Evolutionary conservation across 176 grass and related monocot genomes (phyloP), one percentile per base, ranked within the genome.

Genomic region (Bothriochloa decipiens): DNA sequence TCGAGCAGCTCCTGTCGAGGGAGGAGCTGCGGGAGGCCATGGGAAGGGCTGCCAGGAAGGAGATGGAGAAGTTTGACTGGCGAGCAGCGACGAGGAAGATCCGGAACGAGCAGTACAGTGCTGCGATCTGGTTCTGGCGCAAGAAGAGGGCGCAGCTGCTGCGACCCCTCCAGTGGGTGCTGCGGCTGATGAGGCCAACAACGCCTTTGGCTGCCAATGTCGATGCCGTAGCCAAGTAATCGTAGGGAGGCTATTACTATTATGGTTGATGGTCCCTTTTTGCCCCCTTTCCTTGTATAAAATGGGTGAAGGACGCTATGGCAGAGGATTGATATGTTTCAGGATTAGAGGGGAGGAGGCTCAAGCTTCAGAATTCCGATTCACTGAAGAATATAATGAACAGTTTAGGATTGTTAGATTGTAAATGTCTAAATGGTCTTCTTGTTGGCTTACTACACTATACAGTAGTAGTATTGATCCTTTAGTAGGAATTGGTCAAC

Each of bases 61-160:
- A 94, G 82, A 94, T 88, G 92, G 89, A 94, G 75, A 94, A 94
- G 75, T 86, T 88, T 0, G 87, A 87, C 22, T 94, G 92, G 92
- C 79, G 80, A 78, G 90, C 74, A 0, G 89, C 92, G 0, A 89
- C 92, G 0, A 82, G 75, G 57, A 87, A 89, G n/a, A 92, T 94
- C 37, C 89, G 89, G 67, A 88, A 92, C 7, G 85, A 92, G 68
- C 88, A 92, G 77, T 92, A 92, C 91, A 92, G 67, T 8, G 87
- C 89, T 4, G 92, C 89, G 0, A 90, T 94, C 25, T 92, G 89
- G 82, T 92, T 86, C 79, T 92, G 92, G 90, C 84, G 87, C 46
- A 92, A 84, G 85, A 87, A 89, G 81, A 94, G 83, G 68, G 85
- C 78, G 8, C 88, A 93, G 32, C 76, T 89, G 22, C 68, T 91